A percentile compares a stretch with the other conserved stretches of the same genome.
Conservation (phyloP, 2,329 filamentous ascomycete genomes). For the Penicillium sp. region DNA sequence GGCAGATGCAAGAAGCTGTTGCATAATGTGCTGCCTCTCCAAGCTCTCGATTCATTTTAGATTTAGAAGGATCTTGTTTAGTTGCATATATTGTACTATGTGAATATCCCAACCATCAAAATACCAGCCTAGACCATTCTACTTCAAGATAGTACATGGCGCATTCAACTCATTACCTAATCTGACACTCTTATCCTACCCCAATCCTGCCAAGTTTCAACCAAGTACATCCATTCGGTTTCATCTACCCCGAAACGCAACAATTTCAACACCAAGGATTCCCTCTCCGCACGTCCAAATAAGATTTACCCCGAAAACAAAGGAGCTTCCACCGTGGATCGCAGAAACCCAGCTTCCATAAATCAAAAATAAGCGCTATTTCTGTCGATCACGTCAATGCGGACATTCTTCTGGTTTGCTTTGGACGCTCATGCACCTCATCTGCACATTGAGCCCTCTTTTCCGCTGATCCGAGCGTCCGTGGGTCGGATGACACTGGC, state of each 20-base stretch:
- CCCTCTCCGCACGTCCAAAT: not conserved
- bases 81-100: not conserved
- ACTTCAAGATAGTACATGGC: not conserved
- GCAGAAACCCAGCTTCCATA: slow-evolving; percentile 14
- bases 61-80: not conserved
- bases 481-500: not conserved
- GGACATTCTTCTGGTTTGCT: slow-evolving; percentile 4
- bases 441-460: not conserved
- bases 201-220: not conserved
- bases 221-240: not conserved
- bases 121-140: not conserved
- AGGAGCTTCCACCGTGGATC: not conserved
- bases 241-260: not conserved
- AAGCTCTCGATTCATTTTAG: not conserved
- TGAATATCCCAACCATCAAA: not conserved
- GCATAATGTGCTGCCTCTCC: not conserved
- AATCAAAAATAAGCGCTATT: slow-evolving; percentile 14
- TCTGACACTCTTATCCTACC: not conserved
- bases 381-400: slow-evolving; percentile 2
- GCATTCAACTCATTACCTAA: not conserved
- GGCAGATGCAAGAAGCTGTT: slow-evolving; percentile 5
- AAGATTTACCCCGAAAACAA: not conserved
- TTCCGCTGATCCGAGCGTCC: slow-evolving; percentile 11
- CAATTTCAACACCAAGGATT: not conserved
- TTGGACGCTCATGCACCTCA: not conserved